Conservation (phyloP, 1,284 basidiomycete species). For the Exsudoporus floridanus region DNA sequence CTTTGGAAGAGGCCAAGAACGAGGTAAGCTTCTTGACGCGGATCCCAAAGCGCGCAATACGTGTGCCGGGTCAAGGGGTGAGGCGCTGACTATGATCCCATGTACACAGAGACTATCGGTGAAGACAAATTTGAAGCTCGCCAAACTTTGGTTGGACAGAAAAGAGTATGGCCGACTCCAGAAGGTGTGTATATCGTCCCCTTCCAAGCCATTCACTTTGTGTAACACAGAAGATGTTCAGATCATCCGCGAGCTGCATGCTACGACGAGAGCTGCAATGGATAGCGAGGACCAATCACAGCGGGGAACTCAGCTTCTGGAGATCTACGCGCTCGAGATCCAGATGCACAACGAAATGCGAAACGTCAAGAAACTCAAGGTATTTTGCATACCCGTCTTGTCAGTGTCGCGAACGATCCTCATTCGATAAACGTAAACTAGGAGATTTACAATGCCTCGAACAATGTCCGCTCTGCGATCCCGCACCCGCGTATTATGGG, state of each 20-base stretch:
- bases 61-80: not conserved
- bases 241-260: slow-evolving; percentile 74
- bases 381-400: slow-evolving; percentile 26
- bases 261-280: slow-evolving; percentile 55
- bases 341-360: slow-evolving; percentile 98
- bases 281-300: slow-evolving; percentile 84
- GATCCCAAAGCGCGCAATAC: not conserved
- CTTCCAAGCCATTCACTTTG: not conserved
- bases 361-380: slow-evolving; percentile 95
- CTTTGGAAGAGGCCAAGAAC: slow-evolving; percentile 91
- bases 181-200: slow-evolving; percentile 51
- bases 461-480: slow-evolving; percentile 92
- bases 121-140: slow-evolving; percentile 96
- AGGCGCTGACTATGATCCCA: not conserved
- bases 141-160: slow-evolving; percentile 95
- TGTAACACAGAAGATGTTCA: slow-evolving; percentile 27
- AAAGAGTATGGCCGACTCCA: slow-evolving; percentile 86
- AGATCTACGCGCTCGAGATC: slow-evolving; percentile 98
- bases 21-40: slow-evolving; percentile 57
- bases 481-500: slow-evolving; percentile 99
- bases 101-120: slow-evolving; percentile 77
- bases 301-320: slow-evolving; percentile 90
- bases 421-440: slow-evolving; percentile 32
- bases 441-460: slow-evolving; percentile 97
- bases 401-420: not conserved